A percentile compares a stretch with the other conserved stretches of the same genome.
phyloP scores from a whole-genome alignment of 257 asterid species.

The Solanum corneliomulleri region DNA sequence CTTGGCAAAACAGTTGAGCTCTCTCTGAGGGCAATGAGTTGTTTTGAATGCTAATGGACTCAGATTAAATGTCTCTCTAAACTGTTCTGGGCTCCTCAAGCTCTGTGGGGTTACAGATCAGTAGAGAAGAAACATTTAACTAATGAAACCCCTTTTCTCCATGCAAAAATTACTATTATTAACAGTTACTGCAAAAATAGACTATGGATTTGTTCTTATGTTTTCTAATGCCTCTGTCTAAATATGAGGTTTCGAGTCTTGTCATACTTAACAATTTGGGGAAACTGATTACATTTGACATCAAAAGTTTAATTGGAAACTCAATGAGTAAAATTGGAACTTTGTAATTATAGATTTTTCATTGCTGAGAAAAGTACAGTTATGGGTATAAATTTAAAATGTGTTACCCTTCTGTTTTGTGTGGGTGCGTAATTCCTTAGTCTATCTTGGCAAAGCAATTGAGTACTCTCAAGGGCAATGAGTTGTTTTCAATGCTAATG shows the following conservation, averaged over 20 bases:
- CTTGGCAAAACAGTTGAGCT: conserved; percentile 50
- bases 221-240: neutral
- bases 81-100: conserved; percentile 23
- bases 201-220: neutral
- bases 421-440: neutral
- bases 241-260: neutral
- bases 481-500: conserved; percentile 52
- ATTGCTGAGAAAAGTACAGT: neutral
- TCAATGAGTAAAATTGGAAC: neutral
- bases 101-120: conserved; percentile 37
- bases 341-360: neutral
- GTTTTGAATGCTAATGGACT: conserved; percentile 67
- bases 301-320: neutral
- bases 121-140: conserved; percentile 29
- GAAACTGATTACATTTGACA: neutral
- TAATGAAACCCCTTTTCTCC: neutral
- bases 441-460: conserved; percentile 51
- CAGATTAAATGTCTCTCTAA: conserved; percentile 26
- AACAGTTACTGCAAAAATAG: neutral
- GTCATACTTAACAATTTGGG: neutral
- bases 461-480: conserved; percentile 6
- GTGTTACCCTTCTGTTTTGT: neutral
- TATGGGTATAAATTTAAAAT: neutral
- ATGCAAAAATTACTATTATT: neutral
- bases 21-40: conserved; percentile 16